Conservation (phyloP, 1,284 basidiomycete genomes). For the Paramarasmius palmivorus region DNA sequence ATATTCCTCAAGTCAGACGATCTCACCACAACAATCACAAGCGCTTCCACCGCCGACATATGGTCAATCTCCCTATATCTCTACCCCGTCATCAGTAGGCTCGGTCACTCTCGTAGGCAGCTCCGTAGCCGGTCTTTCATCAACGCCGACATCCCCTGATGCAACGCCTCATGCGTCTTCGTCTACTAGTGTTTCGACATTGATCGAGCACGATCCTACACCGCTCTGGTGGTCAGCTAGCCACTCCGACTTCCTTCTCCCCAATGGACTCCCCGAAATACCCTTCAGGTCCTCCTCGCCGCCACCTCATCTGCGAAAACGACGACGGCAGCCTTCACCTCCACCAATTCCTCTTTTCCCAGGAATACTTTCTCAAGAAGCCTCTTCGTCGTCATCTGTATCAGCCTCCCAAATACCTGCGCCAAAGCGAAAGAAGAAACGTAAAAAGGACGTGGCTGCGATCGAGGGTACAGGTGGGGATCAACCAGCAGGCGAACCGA, state of each 20-base stretch:
- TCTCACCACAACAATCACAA: background rate
- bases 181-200: slow-evolving; percentile 31
- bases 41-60: background rate
- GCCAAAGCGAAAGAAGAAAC: slow-evolving; percentile 15
- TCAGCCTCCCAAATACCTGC: slow-evolving; percentile 30
- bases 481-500: slow-evolving; percentile 2
- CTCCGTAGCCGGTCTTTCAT: background rate
- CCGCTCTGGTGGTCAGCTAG: slow-evolving; percentile 77
- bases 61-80: slow-evolving; percentile 5
- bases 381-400: slow-evolving; percentile 7
- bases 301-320: slow-evolving; percentile 15
- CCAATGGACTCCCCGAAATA: slow-evolving; percentile 64
- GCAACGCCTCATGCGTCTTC: slow-evolving; percentile 24
- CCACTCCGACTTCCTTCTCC: slow-evolving; percentile 59
- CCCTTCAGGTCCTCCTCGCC: slow-evolving; percentile 42
- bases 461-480: background rate
- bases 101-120: background rate
- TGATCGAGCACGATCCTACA: slow-evolving; percentile 39
- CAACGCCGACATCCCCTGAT: slow-evolving; percentile 4
- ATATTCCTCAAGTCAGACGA: slow-evolving; percentile 12
- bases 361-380: slow-evolving; percentile 10
- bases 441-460: background rate
- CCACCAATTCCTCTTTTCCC: background rate
- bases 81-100: background rate
- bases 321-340: background rate